Percentiles rank a stretch among this genome's conserved stretches.
These are phyloP conservation scores for Luzula sylvatica DNA, from an alignment of 176 grass and related monocot species.

Conservation along the genomic window DNA sequence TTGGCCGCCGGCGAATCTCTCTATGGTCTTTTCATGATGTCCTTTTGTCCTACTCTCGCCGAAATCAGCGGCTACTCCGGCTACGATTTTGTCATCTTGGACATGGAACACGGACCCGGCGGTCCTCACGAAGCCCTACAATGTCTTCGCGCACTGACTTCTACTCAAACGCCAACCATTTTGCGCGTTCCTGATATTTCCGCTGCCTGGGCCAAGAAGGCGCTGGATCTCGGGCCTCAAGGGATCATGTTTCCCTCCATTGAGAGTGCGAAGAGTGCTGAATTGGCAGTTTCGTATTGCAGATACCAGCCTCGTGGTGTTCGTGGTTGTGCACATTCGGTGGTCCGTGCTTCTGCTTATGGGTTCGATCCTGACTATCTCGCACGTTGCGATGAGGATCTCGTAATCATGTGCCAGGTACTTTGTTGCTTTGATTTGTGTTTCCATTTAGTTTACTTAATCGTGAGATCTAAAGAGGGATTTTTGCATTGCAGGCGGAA, in stretches of 20 bases:
- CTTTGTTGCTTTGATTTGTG: too few relatives aligned
- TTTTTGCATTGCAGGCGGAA: too few relatives aligned
- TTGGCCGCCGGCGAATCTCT: slow-evolving; percentile 49
- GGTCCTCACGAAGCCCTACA: slow-evolving; percentile 58
- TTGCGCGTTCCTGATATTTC: slow-evolving; percentile 50
- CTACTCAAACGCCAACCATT: slow-evolving; percentile 39
- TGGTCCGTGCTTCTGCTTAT: slow-evolving; percentile 63
- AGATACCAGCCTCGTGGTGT: slow-evolving; percentile 60
- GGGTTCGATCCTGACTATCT: slow-evolving; percentile 64
- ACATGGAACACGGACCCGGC: slow-evolving; percentile 95
- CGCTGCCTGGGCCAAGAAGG: slow-evolving; percentile 69
- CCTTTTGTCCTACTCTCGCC: slow-evolving; percentile 53
- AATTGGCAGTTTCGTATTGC: slow-evolving; percentile 29
- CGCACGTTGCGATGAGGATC: slow-evolving; percentile 59
- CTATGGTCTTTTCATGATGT: slow-evolving; percentile 66
- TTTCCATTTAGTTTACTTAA: too few relatives aligned
- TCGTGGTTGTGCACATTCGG: slow-evolving; percentile 60
- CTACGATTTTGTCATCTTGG: slow-evolving; percentile 74
- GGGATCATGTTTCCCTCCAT: slow-evolving; percentile 60
- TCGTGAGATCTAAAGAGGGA: too few relatives aligned
- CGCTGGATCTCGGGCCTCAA: slow-evolving; percentile 64
- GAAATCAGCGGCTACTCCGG: slow-evolving; percentile 55
- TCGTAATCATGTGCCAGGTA: slow-evolving; percentile 61
- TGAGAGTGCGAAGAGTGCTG: slow-evolving; percentile 36
- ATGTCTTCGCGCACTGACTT: slow-evolving; percentile 67